Conservation (phyloP, 768 basidiomycete species). For the Mycena filopes region DNA sequence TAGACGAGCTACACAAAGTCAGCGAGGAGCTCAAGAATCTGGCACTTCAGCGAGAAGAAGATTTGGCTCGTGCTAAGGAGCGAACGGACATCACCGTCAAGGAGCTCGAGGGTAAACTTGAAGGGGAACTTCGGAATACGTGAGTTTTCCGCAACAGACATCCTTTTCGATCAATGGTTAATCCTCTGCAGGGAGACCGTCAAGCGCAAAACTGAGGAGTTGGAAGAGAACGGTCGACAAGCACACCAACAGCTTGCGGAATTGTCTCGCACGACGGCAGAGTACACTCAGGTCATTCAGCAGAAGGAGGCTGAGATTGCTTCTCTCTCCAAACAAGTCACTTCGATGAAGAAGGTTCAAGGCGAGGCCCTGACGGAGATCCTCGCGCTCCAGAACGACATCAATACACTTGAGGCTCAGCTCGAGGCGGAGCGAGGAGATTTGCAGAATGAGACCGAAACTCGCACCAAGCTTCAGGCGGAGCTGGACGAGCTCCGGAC, state of each 20-base stretch:
- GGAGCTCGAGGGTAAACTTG: constrained; percentile 79
- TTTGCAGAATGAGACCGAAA: constrained; percentile 52
- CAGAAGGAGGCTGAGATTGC: constrained; percentile 80
- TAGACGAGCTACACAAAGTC: constrained; percentile 71
- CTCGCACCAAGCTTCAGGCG: constrained; percentile 73
- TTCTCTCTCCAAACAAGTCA: constrained; percentile 63
- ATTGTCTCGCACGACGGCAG: constrained; percentile 78
- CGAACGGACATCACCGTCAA: constrained; percentile 70
- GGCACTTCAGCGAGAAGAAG: constrained; percentile 82
- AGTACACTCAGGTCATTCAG: constrained; percentile 80
- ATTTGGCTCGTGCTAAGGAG: constrained; percentile 77
- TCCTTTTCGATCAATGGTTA: constrained; percentile 7
- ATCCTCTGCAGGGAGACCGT: constrained; percentile 64
- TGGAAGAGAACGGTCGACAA: constrained; percentile 77
- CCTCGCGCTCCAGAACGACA: constrained; percentile 73
- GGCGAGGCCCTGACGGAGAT: constrained; percentile 66
- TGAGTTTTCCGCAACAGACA: constrained; percentile 45
- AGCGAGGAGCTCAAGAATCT: constrained; percentile 77
- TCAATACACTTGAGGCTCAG: constrained; percentile 73
- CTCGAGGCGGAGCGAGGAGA: constrained; percentile 68
- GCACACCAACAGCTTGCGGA: constrained; percentile 83
- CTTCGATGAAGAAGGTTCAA: constrained; percentile 64
- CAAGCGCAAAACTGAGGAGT: constrained; percentile 64
- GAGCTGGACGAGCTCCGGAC: constrained; percentile 89
- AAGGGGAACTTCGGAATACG: constrained; percentile 72